Base-by-base conservation (phyloP, 495 filamentous ascomycete genomes). In the Xylaria curta region DNA sequence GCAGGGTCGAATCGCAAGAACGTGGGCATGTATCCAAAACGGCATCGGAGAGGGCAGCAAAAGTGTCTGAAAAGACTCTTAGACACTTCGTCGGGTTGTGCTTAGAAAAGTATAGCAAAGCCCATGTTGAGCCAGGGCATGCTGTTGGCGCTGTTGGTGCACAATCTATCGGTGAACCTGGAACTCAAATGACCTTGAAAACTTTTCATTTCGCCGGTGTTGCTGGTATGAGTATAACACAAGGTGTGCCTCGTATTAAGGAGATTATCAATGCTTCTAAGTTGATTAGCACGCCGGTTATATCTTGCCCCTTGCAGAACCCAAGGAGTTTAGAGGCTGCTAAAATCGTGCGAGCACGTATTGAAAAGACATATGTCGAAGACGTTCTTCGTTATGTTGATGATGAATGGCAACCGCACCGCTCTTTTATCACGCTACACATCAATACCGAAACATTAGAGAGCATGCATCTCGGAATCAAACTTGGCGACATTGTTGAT, bases 201-300 rank as follows among this genome's bases (percentile, higher is more conserved):
- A 99, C 96, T 80, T 99, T 99, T 91, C 96, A 99, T 91, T 99
- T 99, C 84, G 96, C 96, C 76, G 96, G 96, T 92, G 97, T 99
- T 72, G 97, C 95, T 31, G 94, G 94, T 76, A 98, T 99, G 95
- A 97, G 93, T 86, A 96, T 98, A 76, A 99, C 97, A 0, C 93
- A 97, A 78, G 96, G 96, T 91, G 96, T 99, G 2, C 96, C 96
- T 2, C 96, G 96, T 89, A 98, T 99, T 81, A 99, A 98, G 83
- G 96, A 99, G 87, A 99, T 99, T 76, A 99, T 99, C 88, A 98
- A 98, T 82, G 96, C 96, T 8, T 95, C 93, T 12, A 95, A 92
- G 79, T 85, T 83, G 54, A 98, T 99, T 79, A 97, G 93, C 82
- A 99, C 96, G 2, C 96, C 96, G 1, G 91, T 99, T 77, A 96